A percentile compares a stretch with the other conserved stretches of the same genome.
Conservation (phyloP, 139 green algal species). For the Chlorella sp. region DNA sequence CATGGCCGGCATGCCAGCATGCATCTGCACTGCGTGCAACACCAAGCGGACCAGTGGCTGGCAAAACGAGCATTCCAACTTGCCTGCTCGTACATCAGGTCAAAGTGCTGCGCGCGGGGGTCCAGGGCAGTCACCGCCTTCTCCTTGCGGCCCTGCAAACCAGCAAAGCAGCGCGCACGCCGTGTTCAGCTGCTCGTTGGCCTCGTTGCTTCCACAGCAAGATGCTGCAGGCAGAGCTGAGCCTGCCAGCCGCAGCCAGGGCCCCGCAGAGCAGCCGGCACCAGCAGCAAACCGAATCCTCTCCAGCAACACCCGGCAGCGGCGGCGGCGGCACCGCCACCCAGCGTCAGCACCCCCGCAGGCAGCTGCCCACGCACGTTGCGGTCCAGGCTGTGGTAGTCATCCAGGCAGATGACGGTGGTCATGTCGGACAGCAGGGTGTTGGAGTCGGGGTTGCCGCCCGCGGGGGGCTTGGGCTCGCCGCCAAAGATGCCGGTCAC, state of each 20-base stretch:
- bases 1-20: too few relatives aligned
- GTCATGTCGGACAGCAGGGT: slow-evolving; percentile 98
- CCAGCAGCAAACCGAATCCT: too few relatives aligned
- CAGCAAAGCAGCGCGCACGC: background rate
- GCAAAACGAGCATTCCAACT: too few relatives aligned
- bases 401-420: slow-evolving; percentile 99
- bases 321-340: too few relatives aligned
- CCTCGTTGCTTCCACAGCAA: too few relatives aligned
- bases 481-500: slow-evolving; percentile 99
- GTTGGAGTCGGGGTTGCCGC: slow-evolving; percentile 98
- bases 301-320: too few relatives aligned
- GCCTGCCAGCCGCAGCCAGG: too few relatives aligned
- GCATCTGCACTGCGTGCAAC: too few relatives aligned
- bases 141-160: slow-evolving; percentile 71
- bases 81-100: slow-evolving; percentile 97
- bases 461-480: slow-evolving; percentile 86
- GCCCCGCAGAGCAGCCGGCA: too few relatives aligned
- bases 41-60: too few relatives aligned
- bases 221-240: too few relatives aligned
- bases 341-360: too few relatives aligned
- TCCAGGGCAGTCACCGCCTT: slow-evolving; percentile 92
- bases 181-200: background rate
- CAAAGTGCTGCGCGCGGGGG: slow-evolving; percentile 97
- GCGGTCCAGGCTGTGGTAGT: slow-evolving; percentile 98
- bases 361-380: slow-evolving; percentile 67